Percentiles rank a stretch among this genome's conserved stretches.
phyloP scores from a whole-genome alignment of 2,329 filamentous ascomycete species.

The Botrytis galanthina region DNA sequence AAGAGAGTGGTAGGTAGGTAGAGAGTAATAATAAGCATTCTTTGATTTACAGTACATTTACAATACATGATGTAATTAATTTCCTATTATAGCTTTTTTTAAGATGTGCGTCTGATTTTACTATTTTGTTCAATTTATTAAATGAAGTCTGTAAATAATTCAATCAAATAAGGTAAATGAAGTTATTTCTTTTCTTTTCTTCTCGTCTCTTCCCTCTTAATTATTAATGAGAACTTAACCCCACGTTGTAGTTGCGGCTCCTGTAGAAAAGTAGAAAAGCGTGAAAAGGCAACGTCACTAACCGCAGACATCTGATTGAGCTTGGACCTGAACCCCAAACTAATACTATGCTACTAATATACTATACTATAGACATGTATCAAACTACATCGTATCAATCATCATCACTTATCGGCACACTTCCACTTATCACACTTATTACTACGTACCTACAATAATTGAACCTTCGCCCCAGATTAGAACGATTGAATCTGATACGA shows the following conservation, averaged over 20 bases:
- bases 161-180: background rate
- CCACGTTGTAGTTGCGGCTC: slow-evolving; percentile 16
- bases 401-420: background rate
- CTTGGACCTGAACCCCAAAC: slow-evolving; percentile 16
- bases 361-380: background rate
- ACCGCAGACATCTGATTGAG: background rate
- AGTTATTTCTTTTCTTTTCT: background rate
- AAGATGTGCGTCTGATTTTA: background rate
- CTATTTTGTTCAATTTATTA: background rate
- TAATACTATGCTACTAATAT: background rate
- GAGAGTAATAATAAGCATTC: background rate
- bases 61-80: background rate
- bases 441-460: background rate
- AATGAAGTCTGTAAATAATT: background rate
- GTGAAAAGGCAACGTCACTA: slow-evolving; percentile 7
- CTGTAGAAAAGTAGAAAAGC: background rate
- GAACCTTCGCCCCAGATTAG: background rate
- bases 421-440: background rate
- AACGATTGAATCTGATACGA: background rate
- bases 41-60: background rate
- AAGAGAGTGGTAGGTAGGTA: background rate
- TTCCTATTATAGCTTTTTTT: background rate
- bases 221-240: background rate
- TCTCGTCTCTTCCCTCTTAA: background rate
- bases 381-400: background rate